Evolutionary conservation across 2,329 filamentous ascomycete species (phyloP).

Genomic region (Claviceps quebecensis): DNA sequence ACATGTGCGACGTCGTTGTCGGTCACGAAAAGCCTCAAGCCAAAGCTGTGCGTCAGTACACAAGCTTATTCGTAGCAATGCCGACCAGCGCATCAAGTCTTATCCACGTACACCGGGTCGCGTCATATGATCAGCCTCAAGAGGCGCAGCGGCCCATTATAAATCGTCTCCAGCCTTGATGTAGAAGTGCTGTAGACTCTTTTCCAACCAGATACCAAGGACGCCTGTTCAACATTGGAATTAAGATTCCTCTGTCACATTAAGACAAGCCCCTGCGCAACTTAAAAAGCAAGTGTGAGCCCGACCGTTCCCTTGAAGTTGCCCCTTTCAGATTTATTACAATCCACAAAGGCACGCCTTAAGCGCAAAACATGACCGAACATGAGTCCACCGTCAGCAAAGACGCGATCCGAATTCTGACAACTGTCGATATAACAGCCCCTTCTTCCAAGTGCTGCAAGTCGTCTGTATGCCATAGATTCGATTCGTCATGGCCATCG

Average conservation of each 20-base stretch:
- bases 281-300: background rate
- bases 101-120: background rate
- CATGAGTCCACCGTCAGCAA: background rate
- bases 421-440: background rate
- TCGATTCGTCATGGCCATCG: background rate
- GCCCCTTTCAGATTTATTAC: too few species aligned
- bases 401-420: background rate
- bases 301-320: too few species aligned
- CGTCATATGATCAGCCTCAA: background rate
- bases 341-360: background rate
- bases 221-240: background rate
- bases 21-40: slow-evolving; percentile 1
- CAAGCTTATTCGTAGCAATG: background rate
- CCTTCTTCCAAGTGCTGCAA: background rate
- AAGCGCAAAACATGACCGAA: background rate
- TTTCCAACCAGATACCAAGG: background rate
- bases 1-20: slow-evolving; percentile 8
- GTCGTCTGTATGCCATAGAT: background rate
- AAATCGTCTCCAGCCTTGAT: background rate
- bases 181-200: background rate
- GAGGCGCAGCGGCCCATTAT: background rate
- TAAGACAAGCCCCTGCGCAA: background rate
- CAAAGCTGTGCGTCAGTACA: background rate
- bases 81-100: background rate
- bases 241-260: background rate